phyloP scores from a whole-genome alignment of 306 rosid genomes.

The Castanospermum australe region DNA sequence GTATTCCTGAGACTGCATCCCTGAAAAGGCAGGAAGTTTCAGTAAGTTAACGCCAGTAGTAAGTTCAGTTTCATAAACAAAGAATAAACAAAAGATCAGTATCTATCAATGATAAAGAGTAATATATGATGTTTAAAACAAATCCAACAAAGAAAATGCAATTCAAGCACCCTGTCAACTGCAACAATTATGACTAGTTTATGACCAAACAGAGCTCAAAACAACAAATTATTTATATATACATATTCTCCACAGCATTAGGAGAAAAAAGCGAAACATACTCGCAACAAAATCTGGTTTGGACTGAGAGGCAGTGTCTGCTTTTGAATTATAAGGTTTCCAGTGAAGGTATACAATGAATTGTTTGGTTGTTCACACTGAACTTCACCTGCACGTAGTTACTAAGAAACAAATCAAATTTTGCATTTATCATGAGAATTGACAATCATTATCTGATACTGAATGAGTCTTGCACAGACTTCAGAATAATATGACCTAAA shows the following conservation, averaged over 20 bases:
- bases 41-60: constrained; percentile 18
- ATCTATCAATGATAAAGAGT: constrained; percentile 6
- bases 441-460: not conserved
- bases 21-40: constrained; percentile 46
- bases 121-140: not conserved
- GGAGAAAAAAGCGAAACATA: constrained; percentile 39
- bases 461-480: constrained; percentile 4
- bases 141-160: constrained; percentile 21
- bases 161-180: constrained; percentile 5
- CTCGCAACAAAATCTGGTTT: constrained; percentile 81
- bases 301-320: constrained; percentile 87
- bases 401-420: not conserved
- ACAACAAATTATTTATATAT: too few species aligned
- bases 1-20: constrained; percentile 99
- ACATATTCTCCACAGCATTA: not conserved
- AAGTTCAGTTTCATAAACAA: not conserved
- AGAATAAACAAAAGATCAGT: constrained; percentile 2
- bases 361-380: constrained; percentile 97
- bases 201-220: constrained; percentile 13
- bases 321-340: constrained; percentile 74
- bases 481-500: not conserved
- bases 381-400: constrained; percentile 73
- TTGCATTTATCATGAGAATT: not conserved
- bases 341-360: constrained; percentile 91
- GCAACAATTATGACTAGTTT: not conserved